Conservation (phyloP, 2,329 filamentous ascomycete genomes). For the Xylaria sp. region DNA sequence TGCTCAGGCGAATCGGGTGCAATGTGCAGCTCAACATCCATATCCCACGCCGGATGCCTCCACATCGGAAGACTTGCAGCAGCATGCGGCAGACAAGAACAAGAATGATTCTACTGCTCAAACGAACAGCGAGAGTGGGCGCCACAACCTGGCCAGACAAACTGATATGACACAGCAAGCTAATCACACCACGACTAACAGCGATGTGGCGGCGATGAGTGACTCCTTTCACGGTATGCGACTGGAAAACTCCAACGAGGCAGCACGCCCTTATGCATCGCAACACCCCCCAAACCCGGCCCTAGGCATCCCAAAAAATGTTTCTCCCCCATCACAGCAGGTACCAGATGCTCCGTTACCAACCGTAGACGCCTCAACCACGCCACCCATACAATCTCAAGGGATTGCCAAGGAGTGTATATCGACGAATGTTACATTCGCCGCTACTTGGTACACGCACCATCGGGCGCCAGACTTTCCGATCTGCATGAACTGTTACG, state of each 20-base stretch:
- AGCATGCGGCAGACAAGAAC: neutral
- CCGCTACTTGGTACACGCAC: conserved; percentile 27
- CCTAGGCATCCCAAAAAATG: neutral
- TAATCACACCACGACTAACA: neutral
- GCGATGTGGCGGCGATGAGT: conserved; percentile 13
- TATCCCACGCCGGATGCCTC: neutral
- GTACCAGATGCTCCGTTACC: neutral
- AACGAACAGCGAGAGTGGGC: neutral
- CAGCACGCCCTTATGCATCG: neutral
- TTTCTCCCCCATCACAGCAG: neutral
- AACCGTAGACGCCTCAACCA: neutral
- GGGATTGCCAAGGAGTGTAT: conserved; percentile 22
- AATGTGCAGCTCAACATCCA: neutral
- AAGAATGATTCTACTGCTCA: neutral
- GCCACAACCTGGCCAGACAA: neutral
- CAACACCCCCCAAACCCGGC: neutral
- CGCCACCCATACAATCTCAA: conserved; percentile 9
- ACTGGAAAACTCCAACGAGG: neutral
- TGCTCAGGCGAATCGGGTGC: neutral
- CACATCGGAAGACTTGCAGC: neutral
- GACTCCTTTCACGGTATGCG: conserved; percentile 22
- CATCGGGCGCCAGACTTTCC: conserved; percentile 19
- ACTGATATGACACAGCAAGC: neutral
- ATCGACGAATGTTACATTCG: conserved; percentile 17
- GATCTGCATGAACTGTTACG: conserved; percentile 30